Conservation (phyloP, 345 rosid species). For the Lepidium didymum region DNA sequence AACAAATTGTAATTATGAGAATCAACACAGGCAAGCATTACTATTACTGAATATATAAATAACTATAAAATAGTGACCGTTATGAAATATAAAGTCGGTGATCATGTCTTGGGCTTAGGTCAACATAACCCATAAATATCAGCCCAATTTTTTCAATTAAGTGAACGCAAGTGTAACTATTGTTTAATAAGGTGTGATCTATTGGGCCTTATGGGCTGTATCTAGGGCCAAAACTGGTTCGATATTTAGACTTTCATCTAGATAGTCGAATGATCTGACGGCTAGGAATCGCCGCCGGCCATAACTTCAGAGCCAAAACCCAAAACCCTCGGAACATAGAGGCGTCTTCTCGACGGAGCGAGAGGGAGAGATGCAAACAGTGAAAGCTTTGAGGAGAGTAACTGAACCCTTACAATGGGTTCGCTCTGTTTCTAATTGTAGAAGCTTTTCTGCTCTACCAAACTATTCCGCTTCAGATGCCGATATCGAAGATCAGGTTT, state of each 20-base stretch:
- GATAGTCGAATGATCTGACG: slow-evolving; percentile 16
- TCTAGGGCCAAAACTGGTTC: not conserved
- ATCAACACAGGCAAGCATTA: too few relatives aligned
- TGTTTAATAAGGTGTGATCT: not conserved
- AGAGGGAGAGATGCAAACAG: slow-evolving; percentile 43
- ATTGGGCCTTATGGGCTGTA: slow-evolving; percentile 24
- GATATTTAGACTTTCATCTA: not conserved
- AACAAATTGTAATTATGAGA: too few relatives aligned
- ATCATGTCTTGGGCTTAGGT: too few relatives aligned
- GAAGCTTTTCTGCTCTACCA: slow-evolving; percentile 64
- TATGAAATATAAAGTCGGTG: too few relatives aligned
- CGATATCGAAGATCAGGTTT: slow-evolving; percentile 61
- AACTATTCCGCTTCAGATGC: slow-evolving; percentile 34
- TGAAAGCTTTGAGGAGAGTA: slow-evolving; percentile 37
- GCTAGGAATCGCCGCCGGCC: slow-evolving; percentile 23
- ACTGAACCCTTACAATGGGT: slow-evolving; percentile 33
- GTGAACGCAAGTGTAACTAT: not conserved
- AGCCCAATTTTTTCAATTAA: too few relatives aligned
- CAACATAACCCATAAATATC: too few relatives aligned
- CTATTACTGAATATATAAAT: too few relatives aligned
- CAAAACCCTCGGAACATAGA: slow-evolving; percentile 20
- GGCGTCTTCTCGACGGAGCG: slow-evolving; percentile 5
- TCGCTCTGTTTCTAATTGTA: slow-evolving; percentile 28
- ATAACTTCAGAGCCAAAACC: slow-evolving; percentile 17
- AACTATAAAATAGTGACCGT: too few relatives aligned